phyloP scores from a whole-genome alignment of 2,329 filamentous ascomycete genomes.

The Stenocarpella maydis region DNA sequence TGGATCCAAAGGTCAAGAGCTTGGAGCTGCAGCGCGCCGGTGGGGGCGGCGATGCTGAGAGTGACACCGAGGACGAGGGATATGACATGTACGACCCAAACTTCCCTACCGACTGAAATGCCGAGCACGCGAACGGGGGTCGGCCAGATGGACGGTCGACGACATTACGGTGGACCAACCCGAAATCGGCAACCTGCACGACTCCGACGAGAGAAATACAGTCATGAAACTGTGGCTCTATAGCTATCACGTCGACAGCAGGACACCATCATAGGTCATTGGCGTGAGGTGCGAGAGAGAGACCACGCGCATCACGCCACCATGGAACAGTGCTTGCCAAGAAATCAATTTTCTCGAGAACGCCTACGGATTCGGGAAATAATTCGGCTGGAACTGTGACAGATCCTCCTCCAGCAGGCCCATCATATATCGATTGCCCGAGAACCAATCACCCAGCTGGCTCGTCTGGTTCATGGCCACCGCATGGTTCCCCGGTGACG shows the following conservation, averaged over 20 bases:
- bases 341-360: neutral
- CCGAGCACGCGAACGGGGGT: neutral
- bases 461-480: constrained; percentile 44
- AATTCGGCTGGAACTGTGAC: constrained; percentile 48
- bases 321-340: neutral
- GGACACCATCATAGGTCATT: neutral
- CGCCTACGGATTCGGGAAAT: constrained; percentile 41
- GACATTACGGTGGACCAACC: neutral
- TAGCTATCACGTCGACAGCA: too few species aligned
- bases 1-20: constrained; percentile 42
- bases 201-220: too few species aligned
- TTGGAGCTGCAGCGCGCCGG: constrained; percentile 22
- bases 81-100: constrained; percentile 74
- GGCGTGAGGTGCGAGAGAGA: neutral
- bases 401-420: constrained; percentile 70
- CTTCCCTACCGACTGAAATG: constrained; percentile 64
- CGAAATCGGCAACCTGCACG: neutral
- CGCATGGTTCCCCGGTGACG: constrained; percentile 21
- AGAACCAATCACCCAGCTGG: constrained; percentile 72
- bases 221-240: neutral
- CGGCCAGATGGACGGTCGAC: neutral
- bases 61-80: constrained; percentile 74
- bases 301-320: neutral
- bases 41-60: constrained; percentile 51
- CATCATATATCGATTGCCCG: constrained; percentile 71